Base-by-base conservation (phyloP, 2,329 filamentous ascomycete species). In the Penicillium sumatraense region DNA sequence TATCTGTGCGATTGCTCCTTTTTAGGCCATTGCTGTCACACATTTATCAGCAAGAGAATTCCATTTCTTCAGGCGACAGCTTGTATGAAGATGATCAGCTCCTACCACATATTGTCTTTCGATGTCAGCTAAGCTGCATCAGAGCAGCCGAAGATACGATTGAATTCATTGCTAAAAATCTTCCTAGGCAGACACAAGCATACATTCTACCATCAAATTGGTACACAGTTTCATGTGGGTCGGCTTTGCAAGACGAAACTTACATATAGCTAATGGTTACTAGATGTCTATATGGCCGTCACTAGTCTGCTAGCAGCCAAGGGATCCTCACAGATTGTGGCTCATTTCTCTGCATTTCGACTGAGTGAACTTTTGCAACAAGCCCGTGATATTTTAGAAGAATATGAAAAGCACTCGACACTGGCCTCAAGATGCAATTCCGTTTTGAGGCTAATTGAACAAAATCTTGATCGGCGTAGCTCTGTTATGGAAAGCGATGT, bases 211-310 rank as follows among this genome's bases (percentile, higher is more conserved):
- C 51, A 16, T 53, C 51, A 26, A 53, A 53, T 23, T 53, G 51
- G 51, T 53, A 53, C 16, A 53, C 44, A n/a, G 51, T 53, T 14
- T 53, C 51, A 48, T 53, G 51, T 42, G 16, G 48, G 51, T 53
- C 14, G 14, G 14, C 14, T 7, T 8, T 3, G 8, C 21, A 21
- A 9, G 23, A 11, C 13, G 18, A 27, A 23, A 21, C 18, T 10
- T 11, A 23, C 8, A 31, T 44, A 9, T 20, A 13, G 16, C 51
- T 53, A 35, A 53, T 18, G 9, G 2, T n/a, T 9, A 4, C 1
- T 20, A 58, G 56, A 58, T 33, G 46, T 58, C 18, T 58, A 58
- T 8, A 58, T 58, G 56, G 56, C 56, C 2, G 49, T 53, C 8
- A 58, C 56, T 1, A 56, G 50, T 40, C 4, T 58, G 13, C 56